Evolutionary conservation across 768 basidiomycete genomes (phyloP), one percentile per base, ranked within the genome.

Genomic region (Lentinula sp.): DNA sequence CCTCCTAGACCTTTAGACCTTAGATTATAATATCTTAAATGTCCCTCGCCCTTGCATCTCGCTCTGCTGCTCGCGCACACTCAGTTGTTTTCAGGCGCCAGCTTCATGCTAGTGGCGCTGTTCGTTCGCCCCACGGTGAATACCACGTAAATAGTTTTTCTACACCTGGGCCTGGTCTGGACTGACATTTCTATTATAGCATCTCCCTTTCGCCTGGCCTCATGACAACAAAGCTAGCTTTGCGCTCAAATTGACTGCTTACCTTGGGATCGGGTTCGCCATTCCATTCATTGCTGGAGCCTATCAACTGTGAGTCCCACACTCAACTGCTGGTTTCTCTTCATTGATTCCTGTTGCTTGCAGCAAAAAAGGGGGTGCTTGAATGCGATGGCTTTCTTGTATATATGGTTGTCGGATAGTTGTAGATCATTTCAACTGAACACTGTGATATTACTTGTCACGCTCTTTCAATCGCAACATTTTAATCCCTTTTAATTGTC

Each of bases 211-310:
- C 71, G 71, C 72, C 60, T 80, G 73, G 65, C 84, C 81, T 53
- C 79, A 77, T 18, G 73, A 80, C 61, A 71, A 69, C 48, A 63
- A 59, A 66, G 66, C 56, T 71, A 70, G 66, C 48, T 41, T 71
- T 60, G 85, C 70, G 4, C 51, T 73, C 53, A 87, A 85, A 72
- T 63, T 85, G 56, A 63, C 69, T 28, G 57, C 69, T 6, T 84
- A 76, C 72, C 77, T 91, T 59, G 52, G 70, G 13, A 62, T 75
- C 12, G 90, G 88, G 12, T 88, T 90, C 71, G 71, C 80, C 60
- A 82, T 91, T 63, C 90, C 90, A 32, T 85, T 91, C 71, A 64
- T 79, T 58, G 88, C 88, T 5, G 75, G 82, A 4, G 71, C 68
- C 42, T 83, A 79, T 68, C 88, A 90, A 71, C 64, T 91, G 90